These are phyloP conservation scores for Daldinia sp. DNA, from an alignment of 2,329 filamentous ascomycete species.

Conservation along the genomic window DNA sequence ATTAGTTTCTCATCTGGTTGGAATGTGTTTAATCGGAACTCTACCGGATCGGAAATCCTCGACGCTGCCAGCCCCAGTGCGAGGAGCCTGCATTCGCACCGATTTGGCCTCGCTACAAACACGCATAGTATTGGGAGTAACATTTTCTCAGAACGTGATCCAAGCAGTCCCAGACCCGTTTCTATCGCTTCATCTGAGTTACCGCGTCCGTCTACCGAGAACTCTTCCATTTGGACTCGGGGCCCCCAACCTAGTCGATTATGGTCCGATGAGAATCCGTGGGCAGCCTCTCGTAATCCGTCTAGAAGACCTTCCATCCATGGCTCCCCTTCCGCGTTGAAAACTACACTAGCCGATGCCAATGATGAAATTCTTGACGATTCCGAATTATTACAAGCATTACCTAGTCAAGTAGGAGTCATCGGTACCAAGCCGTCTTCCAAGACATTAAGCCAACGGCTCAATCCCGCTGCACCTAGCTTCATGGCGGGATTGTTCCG, in stretches of 20 bases:
- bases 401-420: conserved; percentile 71
- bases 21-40: conserved; percentile 68
- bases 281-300: conserved; percentile 70
- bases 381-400: conserved; percentile 65
- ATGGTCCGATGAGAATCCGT: conserved; percentile 73
- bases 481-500: conserved; percentile 81
- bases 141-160: conserved; percentile 66
- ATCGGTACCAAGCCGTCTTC: conserved; percentile 81
- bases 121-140: conserved; percentile 62
- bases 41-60: conserved; percentile 59
- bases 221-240: conserved; percentile 78
- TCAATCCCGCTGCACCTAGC: conserved; percentile 90
- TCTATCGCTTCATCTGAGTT: conserved; percentile 78
- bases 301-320: conserved; percentile 86
- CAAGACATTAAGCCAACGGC: conserved; percentile 67
- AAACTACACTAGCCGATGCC: conserved; percentile 71
- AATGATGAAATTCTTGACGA: conserved; percentile 74
- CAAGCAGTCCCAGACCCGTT: conserved; percentile 72
- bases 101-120: conserved; percentile 50
- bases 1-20: conserved; percentile 69
- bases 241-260: conserved; percentile 66
- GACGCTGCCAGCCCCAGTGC: conserved; percentile 51
- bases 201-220: conserved; percentile 83
- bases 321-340: conserved; percentile 74
- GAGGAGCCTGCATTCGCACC: conserved; percentile 47